Conservation (phyloP, 225 moss, liverwort and hornwort species). For the Sphagnum tenellum region DNA sequence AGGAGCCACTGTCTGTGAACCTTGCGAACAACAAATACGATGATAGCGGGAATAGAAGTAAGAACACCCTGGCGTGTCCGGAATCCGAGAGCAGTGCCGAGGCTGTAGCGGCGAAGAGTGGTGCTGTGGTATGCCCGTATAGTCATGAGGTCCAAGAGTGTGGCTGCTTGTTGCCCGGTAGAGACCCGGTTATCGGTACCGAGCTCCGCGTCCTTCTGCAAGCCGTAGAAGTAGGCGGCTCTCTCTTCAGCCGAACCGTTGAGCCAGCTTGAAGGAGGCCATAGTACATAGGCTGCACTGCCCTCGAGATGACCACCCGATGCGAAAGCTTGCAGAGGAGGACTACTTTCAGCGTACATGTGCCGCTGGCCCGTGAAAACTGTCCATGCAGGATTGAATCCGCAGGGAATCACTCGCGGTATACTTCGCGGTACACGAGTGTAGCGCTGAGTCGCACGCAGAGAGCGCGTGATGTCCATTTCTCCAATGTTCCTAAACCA, state of each 20-base stretch:
- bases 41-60: conserved; percentile 61
- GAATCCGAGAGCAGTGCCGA: conserved; percentile 71
- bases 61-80: conserved; percentile 54
- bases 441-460: too few relatives aligned
- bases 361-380: too few relatives aligned
- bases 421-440: too few relatives aligned
- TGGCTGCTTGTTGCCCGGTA: conserved; percentile 48
- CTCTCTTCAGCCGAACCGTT: conserved; percentile 45
- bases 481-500: too few relatives aligned
- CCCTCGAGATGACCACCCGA: conserved; percentile 20
- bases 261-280: conserved; percentile 37
- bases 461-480: too few relatives aligned
- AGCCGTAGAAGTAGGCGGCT: conserved; percentile 39
- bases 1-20: conserved; percentile 67
- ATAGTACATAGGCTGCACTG: conserved; percentile 34
- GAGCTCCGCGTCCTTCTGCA: conserved; percentile 37
- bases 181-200: conserved; percentile 1
- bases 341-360: too few relatives aligned
- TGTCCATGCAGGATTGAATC: too few relatives aligned
- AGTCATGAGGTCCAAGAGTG: conserved; percentile 66
- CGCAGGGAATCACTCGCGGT: too few relatives aligned
- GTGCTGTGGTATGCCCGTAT: conserved; percentile 72
- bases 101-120: conserved; percentile 48
- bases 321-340: conserved; percentile 1
- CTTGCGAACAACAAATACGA: conserved; percentile 68